Base-by-base conservation (phyloP, 2,329 filamentous ascomycete genomes). In the Sarocladium kiliense region DNA sequence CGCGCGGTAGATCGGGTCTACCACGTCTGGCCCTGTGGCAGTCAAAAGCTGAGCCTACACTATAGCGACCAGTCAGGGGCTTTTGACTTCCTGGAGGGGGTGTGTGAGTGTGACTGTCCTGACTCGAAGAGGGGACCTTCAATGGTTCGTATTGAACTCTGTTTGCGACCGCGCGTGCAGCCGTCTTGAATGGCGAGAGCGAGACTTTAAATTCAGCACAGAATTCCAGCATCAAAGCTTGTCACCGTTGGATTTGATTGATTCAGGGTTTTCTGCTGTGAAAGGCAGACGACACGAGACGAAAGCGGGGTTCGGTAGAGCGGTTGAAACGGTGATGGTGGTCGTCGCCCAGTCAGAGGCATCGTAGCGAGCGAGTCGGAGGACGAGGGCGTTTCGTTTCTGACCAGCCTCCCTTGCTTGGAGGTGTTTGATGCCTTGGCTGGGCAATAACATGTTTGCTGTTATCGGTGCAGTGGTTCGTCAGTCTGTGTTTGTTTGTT, bases 271-370 rank as follows among this genome's bases (percentile, higher is more conserved):
- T 32, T 32, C 30, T 32, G 30, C 30, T 12, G 3, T 21, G 3
- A 30, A 18, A 27, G 16, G 7, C 9, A 14, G n/a, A 23, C 7
- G 19, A 36, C 47, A 51, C 47, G 47, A 51, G 47, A 51, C 47
- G 47, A 51, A 36, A 34, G 47, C 26, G 30, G 47, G 47, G 47
- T 11, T 23, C 3, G 27, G 9, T 21, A 18, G 12, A 9, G 44
- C 30, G 26, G 47, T 51, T 51, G 47, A 51, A 51, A 51, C 47
- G 47, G 26, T 34, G 47, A 34, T 51, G 18, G 19, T 51, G 47
- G 27, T 51, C 27, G 30, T 34, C 16, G 26, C 18, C 47, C 47
- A 51, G 47, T 51, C 26, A 51, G 30, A 36, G 21, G 30, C 30
- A 32, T 32, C 30, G 23, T 39, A 39, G 36, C 36, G 36, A 39